phyloP scores from a whole-genome alignment of 1,284 basidiomycete species.

The Cutaneotrichosporon sp. region DNA sequence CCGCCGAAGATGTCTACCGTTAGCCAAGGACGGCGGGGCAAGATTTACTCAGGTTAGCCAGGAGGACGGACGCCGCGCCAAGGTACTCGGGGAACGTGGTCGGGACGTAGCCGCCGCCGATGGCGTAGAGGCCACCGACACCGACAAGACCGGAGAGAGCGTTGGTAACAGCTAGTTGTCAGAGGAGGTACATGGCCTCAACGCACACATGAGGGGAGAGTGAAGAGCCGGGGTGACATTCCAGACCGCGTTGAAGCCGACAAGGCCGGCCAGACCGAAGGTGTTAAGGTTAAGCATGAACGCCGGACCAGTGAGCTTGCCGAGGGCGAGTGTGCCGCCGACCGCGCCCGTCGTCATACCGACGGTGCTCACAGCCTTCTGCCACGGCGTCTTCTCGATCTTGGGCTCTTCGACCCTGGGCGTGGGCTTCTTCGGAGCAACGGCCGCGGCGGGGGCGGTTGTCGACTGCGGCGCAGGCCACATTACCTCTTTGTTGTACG shows the following conservation, averaged over 20 bases:
- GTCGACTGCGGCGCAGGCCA: slow-evolving; percentile 56
- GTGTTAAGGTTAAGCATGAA: slow-evolving; percentile 85
- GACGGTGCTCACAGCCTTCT: slow-evolving; percentile 71
- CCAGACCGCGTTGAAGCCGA: slow-evolving; percentile 84
- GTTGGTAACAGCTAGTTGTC: slow-evolving; percentile 43
- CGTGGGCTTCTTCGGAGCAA: slow-evolving; percentile 54
- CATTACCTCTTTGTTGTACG: slow-evolving; percentile 66
- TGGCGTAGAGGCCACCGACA: slow-evolving; percentile 77
- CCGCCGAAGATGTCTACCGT: slow-evolving; percentile 68
- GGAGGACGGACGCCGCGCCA: slow-evolving; percentile 72
- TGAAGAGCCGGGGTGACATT: slow-evolving; percentile 79
- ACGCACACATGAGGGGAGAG: slow-evolving; percentile 54
- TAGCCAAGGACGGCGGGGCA: background rate
- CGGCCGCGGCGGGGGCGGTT: slow-evolving; percentile 55
- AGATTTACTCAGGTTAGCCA: slow-evolving; percentile 66
- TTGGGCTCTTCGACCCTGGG: slow-evolving; percentile 55
- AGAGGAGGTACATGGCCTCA: slow-evolving; percentile 4
- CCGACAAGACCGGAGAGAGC: slow-evolving; percentile 66
- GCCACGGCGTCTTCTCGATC: slow-evolving; percentile 69
- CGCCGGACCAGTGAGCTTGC: slow-evolving; percentile 70
- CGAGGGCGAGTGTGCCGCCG: slow-evolving; percentile 67
- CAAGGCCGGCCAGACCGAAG: slow-evolving; percentile 66
- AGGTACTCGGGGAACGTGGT: slow-evolving; percentile 72
- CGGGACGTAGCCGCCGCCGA: slow-evolving; percentile 81
- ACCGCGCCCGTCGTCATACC: slow-evolving; percentile 69